These are phyloP conservation scores for Trichoderma citrinoviride DNA, from an alignment of 2,329 filamentous ascomycete species.

Conservation along the genomic window DNA sequence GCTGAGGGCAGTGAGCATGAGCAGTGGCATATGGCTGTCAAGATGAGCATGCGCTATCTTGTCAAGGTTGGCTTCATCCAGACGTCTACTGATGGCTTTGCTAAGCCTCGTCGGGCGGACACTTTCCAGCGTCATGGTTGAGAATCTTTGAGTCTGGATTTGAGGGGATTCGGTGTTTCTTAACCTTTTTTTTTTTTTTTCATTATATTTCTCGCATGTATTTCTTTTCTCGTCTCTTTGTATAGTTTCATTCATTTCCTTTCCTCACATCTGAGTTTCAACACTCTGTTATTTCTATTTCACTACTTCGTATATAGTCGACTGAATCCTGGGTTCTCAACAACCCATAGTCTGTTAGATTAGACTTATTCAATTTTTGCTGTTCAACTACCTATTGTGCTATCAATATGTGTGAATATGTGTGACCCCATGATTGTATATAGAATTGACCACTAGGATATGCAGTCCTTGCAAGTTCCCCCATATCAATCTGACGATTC, in stretches of 20 bases:
- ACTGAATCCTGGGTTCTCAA: background rate
- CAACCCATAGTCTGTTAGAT: background rate
- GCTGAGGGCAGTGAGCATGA: background rate
- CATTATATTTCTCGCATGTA: background rate
- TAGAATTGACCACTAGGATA: no score
- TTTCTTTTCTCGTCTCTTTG: background rate
- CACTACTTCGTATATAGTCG: background rate
- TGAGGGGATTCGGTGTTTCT: background rate
- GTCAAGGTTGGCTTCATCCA: slow-evolving; percentile 16
- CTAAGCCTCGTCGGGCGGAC: slow-evolving; percentile 10
- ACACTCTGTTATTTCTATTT: background rate
- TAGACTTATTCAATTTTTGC: background rate
- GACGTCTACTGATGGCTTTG: slow-evolving; percentile 10
- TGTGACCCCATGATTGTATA: no score
- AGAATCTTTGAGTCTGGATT: background rate
- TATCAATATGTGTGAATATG: no score
- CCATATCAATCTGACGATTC: background rate
- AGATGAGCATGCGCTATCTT: slow-evolving; percentile 19
- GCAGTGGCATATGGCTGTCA: slow-evolving; percentile 4
- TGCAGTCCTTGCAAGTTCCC: background rate
- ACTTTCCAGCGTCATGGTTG: slow-evolving; percentile 14
- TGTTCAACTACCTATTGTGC: background rate
- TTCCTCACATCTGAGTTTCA: background rate
- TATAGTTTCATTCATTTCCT: background rate
- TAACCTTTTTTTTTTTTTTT: background rate